Base-by-base conservation (phyloP, 2,329 filamentous ascomycete species). In the Rhinocladiella mackenziei region DNA sequence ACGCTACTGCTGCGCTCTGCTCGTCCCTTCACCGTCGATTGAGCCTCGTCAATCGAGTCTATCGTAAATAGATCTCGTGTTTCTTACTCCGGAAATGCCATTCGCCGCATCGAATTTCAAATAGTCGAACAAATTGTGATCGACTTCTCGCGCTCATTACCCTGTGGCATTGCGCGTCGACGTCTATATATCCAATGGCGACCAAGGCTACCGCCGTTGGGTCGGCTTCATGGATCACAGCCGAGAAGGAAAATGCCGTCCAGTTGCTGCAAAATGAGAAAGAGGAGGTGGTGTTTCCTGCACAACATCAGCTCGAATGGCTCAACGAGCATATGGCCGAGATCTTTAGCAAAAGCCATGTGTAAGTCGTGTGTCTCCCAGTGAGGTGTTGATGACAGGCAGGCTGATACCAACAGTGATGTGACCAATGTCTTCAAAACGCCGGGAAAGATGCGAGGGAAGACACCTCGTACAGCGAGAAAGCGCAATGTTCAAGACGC, bases 251-350 rank as follows among this genome's bases (percentile, higher is more conserved):
- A 31, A 85, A 89, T 59, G 83, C 87, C 10, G 71, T 81, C 42
- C 78, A 86, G 54, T 81, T 96, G 52, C 77, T 85, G 11, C 76
- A 84, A 34, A 78, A 88, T 43, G 92, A 97, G 65, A 78, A 86
- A 42, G 91, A 97, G 56, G 94, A 98, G 68, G 94, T 97, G 61
- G 80, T 86, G 31, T 97, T 86, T 68, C 88, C 89, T 20, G 89
- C 87, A 51, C 81, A 86, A 46, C 94, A 97, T 67, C 92, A 98
- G 65, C 73, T 97, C 60, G 89, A 97, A 63, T 98, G 92, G 92
- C 74, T 98, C 58, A 97, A 98, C 61, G 92, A 97, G 69, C 92
- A 98, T 65, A 96, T 98, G 91, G 80, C 81, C 37, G 88, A 94
- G 53, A 87, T 98, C 60, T 94, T 97, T 64, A 84, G 82, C 59